These are phyloP conservation scores for Silene noctiflora DNA, from an alignment of 179 eudicot species.

Conservation along the genomic window DNA sequence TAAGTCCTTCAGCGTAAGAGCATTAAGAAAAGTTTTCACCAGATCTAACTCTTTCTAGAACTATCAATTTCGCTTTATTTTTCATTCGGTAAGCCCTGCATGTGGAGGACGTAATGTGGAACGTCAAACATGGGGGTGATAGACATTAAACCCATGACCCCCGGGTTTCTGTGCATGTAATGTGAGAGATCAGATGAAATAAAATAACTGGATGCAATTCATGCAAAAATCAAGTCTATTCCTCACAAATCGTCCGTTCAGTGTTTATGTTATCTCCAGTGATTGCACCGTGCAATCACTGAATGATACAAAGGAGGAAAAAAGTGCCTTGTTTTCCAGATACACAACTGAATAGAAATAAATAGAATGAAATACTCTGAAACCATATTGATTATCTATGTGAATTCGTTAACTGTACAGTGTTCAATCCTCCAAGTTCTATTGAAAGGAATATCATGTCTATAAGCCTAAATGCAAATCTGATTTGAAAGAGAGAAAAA, in stretches of 20 bases:
- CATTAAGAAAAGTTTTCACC: constrained; percentile 57
- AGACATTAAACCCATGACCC: background rate
- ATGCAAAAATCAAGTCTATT: background rate
- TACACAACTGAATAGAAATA: background rate
- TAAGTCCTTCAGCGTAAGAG: constrained; percentile 51
- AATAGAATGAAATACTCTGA: background rate
- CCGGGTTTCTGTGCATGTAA: background rate
- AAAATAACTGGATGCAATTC: background rate
- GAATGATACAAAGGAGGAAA: background rate
- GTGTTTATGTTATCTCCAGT: background rate
- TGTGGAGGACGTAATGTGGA: background rate
- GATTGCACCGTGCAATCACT: background rate
- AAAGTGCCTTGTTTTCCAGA: background rate
- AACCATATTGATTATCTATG: background rate
- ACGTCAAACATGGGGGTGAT: background rate
- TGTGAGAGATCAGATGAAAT: background rate
- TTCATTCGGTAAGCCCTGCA: background rate
- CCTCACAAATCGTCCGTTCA: background rate
- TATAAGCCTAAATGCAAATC: constrained; percentile 21
- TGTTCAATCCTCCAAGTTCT: constrained; percentile 22
- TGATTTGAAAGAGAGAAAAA: constrained; percentile 17
- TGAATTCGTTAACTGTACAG: constrained; percentile 29
- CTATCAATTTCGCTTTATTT: background rate
- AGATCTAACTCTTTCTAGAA: constrained; percentile 31
- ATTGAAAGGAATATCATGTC: constrained; percentile 25